A percentile compares a stretch with the other conserved stretches of the same genome.
phyloP scores from a whole-genome alignment of 2,329 filamentous ascomycete species.

The Ophiognomonia clavigignenti-juglandacearum region DNA sequence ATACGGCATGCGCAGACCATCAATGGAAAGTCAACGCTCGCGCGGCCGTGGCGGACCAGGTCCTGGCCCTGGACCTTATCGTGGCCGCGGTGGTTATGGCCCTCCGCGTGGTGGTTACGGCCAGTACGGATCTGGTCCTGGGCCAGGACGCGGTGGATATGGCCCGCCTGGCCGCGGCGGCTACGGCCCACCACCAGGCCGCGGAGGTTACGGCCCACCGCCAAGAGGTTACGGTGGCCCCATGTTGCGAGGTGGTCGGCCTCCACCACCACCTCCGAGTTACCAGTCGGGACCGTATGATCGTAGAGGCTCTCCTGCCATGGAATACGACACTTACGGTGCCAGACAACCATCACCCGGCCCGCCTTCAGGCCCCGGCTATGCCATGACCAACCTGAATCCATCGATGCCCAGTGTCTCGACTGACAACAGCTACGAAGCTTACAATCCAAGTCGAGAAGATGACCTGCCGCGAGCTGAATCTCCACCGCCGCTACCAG shows the following conservation, averaged over 20 bases:
- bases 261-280: conserved; percentile 39
- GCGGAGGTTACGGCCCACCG: conserved; percentile 39
- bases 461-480: conserved; percentile 54
- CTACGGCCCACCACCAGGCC: conserved; percentile 39
- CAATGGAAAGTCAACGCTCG: conserved; percentile 42
- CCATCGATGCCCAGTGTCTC: conserved; percentile 32
- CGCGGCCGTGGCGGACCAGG: conserved; percentile 48
- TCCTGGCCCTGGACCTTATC: conserved; percentile 19
- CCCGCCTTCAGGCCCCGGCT: conserved; percentile 27
- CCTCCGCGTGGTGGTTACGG: conserved; percentile 28
- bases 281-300: conserved; percentile 36
- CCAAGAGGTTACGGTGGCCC: conserved; percentile 28
- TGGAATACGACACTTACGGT: conserved; percentile 32
- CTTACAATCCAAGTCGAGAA: conserved; percentile 38
- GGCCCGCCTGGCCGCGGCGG: conserved; percentile 41
- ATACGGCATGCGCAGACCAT: conserved; percentile 43
- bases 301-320: conserved; percentile 31
- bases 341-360: conserved; percentile 32
- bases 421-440: conserved; percentile 31
- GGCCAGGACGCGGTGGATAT: conserved; percentile 27
- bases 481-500: conserved; percentile 58
- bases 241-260: conserved; percentile 32
- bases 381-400: conserved; percentile 33
- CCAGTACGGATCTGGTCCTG: conserved; percentile 22
- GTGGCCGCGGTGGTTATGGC: conserved; percentile 48